Evolutionary conservation across 1,284 basidiomycete genomes (phyloP), one percentile per base, ranked within the genome.

Genomic region (Fomitopsis palustris): DNA sequence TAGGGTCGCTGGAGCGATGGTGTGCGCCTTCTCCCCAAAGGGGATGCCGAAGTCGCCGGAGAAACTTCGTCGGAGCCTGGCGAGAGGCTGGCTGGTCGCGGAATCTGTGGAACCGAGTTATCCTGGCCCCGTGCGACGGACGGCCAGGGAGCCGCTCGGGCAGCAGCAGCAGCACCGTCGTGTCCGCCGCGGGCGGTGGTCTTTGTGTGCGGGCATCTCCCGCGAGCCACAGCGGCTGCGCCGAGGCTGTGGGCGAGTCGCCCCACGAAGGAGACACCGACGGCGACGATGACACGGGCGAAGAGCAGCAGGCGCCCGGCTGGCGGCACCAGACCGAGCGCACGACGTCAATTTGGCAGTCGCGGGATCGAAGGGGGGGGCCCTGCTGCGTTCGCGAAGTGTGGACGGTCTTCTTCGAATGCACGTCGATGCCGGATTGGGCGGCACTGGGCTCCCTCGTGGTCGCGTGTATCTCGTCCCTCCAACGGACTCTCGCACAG

Each of bases 1-100:
- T 49, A 93, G 90, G 75, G 95, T n/a, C 88, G 93, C 25, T 95
- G 93, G 90, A 93, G 90, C 57, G 93, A 88, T 67, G 93, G 93
- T 16, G 87, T 96, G 17, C 83, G 82, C 57, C 79, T 95, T 0
- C 80, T 95, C 6, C 83, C 91, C 0, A 81, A 83, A 61, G 87
- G 88, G 1, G 90, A 95, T 57, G 79, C 81, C 10, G 69, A 72
- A n/a, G 45, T 62, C 16, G 52, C 66, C 27, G 60, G 62, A 47
- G 45, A 29, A 27, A 47, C 25, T 4, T 49, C 39, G 2, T 61
- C 65, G 19, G 53, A 45, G 53, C 65, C 58, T 56, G 41, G 53
- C 39, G 69, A 60, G 52, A 73, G 58, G n/a, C n/a, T n/a, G n/a
- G 47, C 65, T 62, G 39, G 67, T 68, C 43, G 49, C 77, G 55